Conservation (phyloP, 1,284 basidiomycete genomes). For the Amylostereum chailletii region DNA sequence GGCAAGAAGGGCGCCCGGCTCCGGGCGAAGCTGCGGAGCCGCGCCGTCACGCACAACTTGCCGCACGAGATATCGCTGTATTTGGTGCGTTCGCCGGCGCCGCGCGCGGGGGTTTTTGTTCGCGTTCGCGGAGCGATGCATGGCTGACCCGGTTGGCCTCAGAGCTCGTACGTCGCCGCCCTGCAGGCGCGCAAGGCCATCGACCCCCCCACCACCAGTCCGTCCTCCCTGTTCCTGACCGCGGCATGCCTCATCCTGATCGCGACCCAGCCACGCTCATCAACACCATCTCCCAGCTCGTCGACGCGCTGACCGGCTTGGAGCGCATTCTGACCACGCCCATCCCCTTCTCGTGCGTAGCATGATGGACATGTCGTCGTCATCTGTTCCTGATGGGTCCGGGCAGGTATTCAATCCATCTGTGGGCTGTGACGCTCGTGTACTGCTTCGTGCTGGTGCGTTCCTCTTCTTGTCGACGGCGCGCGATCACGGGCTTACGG, state of each 20-base stretch:
- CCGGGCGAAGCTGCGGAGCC: slow-evolving; percentile 38
- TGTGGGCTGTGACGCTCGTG: slow-evolving; percentile 54
- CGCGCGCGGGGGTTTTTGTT: background rate
- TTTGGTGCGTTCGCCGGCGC: slow-evolving; percentile 35
- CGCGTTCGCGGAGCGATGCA: background rate
- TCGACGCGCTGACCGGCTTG: slow-evolving; percentile 61
- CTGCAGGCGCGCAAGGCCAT: slow-evolving; percentile 50
- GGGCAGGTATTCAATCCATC: slow-evolving; percentile 50
- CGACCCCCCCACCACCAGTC: slow-evolving; percentile 62
- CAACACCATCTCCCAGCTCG: slow-evolving; percentile 43
- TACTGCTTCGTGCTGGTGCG: slow-evolving; percentile 50
- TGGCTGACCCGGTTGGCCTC: background rate
- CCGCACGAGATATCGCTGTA: slow-evolving; percentile 71
- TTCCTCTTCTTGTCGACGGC: background rate
- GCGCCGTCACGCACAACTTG: slow-evolving; percentile 52
- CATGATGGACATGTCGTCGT: background rate
- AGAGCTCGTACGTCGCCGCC: slow-evolving; percentile 61
- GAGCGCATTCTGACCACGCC: slow-evolving; percentile 75
- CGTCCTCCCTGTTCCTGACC: slow-evolving; percentile 15
- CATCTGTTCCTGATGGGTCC: background rate
- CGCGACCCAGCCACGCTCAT: slow-evolving; percentile 40
- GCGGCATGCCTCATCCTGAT: background rate
- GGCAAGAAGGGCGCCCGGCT: slow-evolving; percentile 50
- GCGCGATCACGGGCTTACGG: background rate
- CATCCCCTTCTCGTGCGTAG: slow-evolving; percentile 62